phyloP scores from a whole-genome alignment of 2,329 filamentous ascomycete genomes.

The Fusarium nodosum region DNA sequence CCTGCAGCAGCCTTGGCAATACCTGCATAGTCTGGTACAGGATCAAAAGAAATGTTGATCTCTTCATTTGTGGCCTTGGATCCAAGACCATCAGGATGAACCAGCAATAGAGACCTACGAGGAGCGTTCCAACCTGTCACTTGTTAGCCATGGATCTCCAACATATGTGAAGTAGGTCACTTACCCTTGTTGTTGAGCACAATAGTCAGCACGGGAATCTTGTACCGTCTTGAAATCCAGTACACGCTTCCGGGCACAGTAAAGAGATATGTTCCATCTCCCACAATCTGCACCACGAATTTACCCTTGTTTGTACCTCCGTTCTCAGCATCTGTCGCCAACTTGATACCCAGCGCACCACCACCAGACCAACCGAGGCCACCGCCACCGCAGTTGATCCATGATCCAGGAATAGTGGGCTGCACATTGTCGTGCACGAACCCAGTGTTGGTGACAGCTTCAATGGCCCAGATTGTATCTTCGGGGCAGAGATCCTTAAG shows the following conservation, averaged over 20 bases:
- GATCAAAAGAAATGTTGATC: conserved; percentile 72
- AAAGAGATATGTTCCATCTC: conserved; percentile 70
- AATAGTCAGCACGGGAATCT: conserved; percentile 67
- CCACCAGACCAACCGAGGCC: conserved; percentile 87
- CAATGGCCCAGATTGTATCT: conserved; percentile 79
- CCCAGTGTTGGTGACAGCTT: conserved; percentile 80
- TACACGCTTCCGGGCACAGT: conserved; percentile 67
- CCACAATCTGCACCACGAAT: conserved; percentile 69
- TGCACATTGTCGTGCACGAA: conserved; percentile 80
- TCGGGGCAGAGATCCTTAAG: conserved; percentile 54
- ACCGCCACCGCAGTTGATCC: conserved; percentile 85
- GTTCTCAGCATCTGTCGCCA: conserved; percentile 66
- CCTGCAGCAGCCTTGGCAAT: conserved; percentile 72
- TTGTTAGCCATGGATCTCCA: conserved; percentile 18
- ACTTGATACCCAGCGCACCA: conserved; percentile 80
- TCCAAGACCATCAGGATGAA: conserved; percentile 69
- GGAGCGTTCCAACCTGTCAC: conserved; percentile 70
- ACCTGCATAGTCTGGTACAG: conserved; percentile 69
- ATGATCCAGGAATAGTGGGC: conserved; percentile 75
- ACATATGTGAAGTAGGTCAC: conserved; percentile 3
- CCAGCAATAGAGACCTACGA: conserved; percentile 67
- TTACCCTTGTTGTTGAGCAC: conserved; percentile 69
- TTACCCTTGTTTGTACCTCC: conserved; percentile 60
- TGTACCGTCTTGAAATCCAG: conserved; percentile 68
- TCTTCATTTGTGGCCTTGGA: conserved; percentile 71